Conservation (phyloP, 2,329 filamentous ascomycete species). For the Colletotrichum higginsianum region DNA sequence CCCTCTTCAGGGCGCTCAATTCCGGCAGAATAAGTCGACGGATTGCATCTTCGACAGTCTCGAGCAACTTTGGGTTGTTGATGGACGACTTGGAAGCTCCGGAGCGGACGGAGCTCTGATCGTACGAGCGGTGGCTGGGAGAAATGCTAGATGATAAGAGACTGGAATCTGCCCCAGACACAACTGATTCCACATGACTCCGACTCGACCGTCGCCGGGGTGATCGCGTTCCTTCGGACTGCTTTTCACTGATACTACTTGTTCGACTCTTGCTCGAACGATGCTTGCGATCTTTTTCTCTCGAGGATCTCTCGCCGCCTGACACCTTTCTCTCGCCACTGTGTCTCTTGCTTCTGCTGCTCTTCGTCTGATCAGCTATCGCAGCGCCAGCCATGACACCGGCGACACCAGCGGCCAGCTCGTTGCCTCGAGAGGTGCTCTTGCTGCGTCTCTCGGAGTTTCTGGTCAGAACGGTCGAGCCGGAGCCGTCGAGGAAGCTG, state of each 20-base stretch:
- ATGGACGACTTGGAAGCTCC: slow-evolving; percentile 77
- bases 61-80: slow-evolving; percentile 91
- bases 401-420: slow-evolving; percentile 56
- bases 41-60: slow-evolving; percentile 95
- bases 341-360: slow-evolving; percentile 61
- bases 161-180: slow-evolving; percentile 70
- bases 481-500: slow-evolving; percentile 73
- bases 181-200: slow-evolving; percentile 65
- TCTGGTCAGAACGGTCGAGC: slow-evolving; percentile 55
- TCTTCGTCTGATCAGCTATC: slow-evolving; percentile 58
- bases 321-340: slow-evolving; percentile 58
- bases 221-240: slow-evolving; percentile 62
- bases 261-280: slow-evolving; percentile 65
- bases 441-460: slow-evolving; percentile 56
- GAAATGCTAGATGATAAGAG: slow-evolving; percentile 68
- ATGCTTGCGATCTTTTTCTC: slow-evolving; percentile 66
- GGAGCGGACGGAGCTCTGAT: slow-evolving; percentile 68
- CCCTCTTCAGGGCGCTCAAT: slow-evolving; percentile 90
- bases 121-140: slow-evolving; percentile 69
- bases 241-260: slow-evolving; percentile 64
- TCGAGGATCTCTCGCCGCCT: slow-evolving; percentile 56
- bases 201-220: slow-evolving; percentile 67
- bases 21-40: slow-evolving; percentile 91
- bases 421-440: slow-evolving; percentile 59
- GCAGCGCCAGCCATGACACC: slow-evolving; percentile 56